Base-by-base conservation (phyloP, 495 filamentous ascomycete genomes). In the Apiosordaria backusii region DNA sequence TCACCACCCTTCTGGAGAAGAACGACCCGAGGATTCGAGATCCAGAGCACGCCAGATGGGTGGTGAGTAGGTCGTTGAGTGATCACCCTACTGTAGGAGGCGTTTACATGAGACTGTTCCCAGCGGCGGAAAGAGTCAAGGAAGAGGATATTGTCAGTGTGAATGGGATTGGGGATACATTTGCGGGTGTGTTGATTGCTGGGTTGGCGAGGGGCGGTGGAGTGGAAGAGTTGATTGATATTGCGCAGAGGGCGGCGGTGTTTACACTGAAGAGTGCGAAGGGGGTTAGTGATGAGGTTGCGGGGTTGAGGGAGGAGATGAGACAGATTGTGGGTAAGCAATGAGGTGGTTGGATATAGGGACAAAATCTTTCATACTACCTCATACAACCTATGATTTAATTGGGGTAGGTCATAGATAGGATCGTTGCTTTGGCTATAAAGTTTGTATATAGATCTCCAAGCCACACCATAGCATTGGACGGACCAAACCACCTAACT, bases 161-260 rank as follows among this genome's bases (percentile, higher is more conserved):
- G 15, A 99, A 97, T 74, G 95, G 93, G 0, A 93, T 92, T 0
- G 95, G 95, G 4, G 95, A 99, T 78, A 98, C 95, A 0, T 91
- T 97, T 68, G 79, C 95, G 2, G 95, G 94, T 3, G 89, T 91
- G 18, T 52, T 96, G 35, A 78, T 96, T 23, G 88, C 92, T 1
- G 90, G 90, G 2, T 65, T 86, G 65, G 78, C 82, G 19, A 77
- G 76, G 66, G 85, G 83, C 5, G 76, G 76, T 3, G 78, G 71
- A 70, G 72, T 84, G n/a, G 79, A 83, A 52, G 77, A 81, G 57
- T 60, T 86, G 63, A 70, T 87, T 22, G 75, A 82, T 60, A 72
- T 87, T 29, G 89, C 88, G 60, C 94, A 97, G 78, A 83, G 84
- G 75, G 94, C 89, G 7, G 92, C 91, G 57, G 83, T 88, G 40